These are phyloP conservation scores for Leccinum uliginosum DNA, from an alignment of 768 basidiomycete genomes.

Conservation along the genomic window DNA sequence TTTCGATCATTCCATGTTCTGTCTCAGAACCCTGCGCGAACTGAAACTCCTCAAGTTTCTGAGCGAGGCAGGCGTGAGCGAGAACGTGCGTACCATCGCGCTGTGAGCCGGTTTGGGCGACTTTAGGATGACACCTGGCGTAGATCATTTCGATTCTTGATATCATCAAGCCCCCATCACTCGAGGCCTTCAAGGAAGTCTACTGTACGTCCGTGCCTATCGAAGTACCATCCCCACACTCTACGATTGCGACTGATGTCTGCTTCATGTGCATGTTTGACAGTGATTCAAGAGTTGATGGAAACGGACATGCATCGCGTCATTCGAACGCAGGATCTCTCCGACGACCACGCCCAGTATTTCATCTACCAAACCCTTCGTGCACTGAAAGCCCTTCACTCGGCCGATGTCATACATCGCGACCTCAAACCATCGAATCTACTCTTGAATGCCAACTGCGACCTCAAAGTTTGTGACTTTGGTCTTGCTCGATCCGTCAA, in stretches of 20 bases:
- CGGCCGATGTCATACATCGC: slow-evolving; percentile 93
- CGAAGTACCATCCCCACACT: not conserved
- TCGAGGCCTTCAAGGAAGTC: slow-evolving; percentile 86
- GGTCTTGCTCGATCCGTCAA: slow-evolving; percentile 89
- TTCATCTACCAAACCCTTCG: slow-evolving; percentile 94
- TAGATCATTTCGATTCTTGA: slow-evolving; percentile 89
- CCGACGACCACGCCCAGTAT: slow-evolving; percentile 93
- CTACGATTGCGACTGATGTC: not conserved
- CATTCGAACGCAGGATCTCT: slow-evolving; percentile 90
- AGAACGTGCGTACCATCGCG: slow-evolving; percentile 53
- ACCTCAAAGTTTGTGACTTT: slow-evolving; percentile 94
- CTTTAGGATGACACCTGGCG: not conserved
- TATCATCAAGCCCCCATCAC: slow-evolving; percentile 75
- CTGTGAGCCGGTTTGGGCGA: not conserved
- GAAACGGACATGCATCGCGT: slow-evolving; percentile 97
- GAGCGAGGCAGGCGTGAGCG: slow-evolving; percentile 83
- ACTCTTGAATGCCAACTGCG: slow-evolving; percentile 95
- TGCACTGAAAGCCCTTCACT: slow-evolving; percentile 93
- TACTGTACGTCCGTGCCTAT: slow-evolving; percentile 47
- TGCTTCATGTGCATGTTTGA: not conserved
- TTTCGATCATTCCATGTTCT: slow-evolving; percentile 96
- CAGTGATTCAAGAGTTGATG: slow-evolving; percentile 90
- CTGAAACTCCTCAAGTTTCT: slow-evolving; percentile 80
- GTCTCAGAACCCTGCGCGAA: slow-evolving; percentile 84
- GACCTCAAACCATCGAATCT: slow-evolving; percentile 98